Evolutionary conservation across 1,284 basidiomycete species (phyloP), one percentile per base, ranked within the genome.

Genomic region (Hemileia vastatrix): DNA sequence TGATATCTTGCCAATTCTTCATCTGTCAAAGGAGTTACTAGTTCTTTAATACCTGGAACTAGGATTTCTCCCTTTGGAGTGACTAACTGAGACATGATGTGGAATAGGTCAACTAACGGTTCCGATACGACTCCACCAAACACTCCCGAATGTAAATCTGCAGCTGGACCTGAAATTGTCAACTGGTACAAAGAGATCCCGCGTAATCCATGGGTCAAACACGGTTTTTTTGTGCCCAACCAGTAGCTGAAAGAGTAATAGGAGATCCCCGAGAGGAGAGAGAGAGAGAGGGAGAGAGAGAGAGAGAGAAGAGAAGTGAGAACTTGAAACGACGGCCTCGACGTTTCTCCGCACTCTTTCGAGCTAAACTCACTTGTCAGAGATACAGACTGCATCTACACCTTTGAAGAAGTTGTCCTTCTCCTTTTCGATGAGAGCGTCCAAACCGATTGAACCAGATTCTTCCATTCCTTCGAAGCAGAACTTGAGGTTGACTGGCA

Each of bases 391-490:
- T 68, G 88, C 90, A 72, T 98, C 94, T 36, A 93, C 86, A 21
- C 87, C 90, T 53, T 85, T 82, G 77, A 98, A 95, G 83, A 87
- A 96, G 32, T 83, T 81, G 72, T 84, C 81, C 64, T 86, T 85
- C 79, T 97, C 91, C 54, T 80, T 81, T 67, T 82, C 79, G 69
- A 98, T 92, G 55, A 96, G 83, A 57, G 89, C 89, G 73, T 97
- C 93, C 9, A 98, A 82, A 4, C 92, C 92, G 71, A 92, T 90
- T 49, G 87, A 90, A 5, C 94, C 94, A 69, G 83, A 88, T 80
- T 98, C 94, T 77, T 98, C 94, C 95, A 98, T 98, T 6, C 94
- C 77, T 77, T 98, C 94, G 72, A 98, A 93, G 80, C 89, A 91
- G 80, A 92, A 87, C 71, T 86, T 84, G 69, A 98, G 78, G 78